phyloP scores from a whole-genome alignment of 2,329 filamentous ascomycete species.

The Aspergillus awamori region DNA sequence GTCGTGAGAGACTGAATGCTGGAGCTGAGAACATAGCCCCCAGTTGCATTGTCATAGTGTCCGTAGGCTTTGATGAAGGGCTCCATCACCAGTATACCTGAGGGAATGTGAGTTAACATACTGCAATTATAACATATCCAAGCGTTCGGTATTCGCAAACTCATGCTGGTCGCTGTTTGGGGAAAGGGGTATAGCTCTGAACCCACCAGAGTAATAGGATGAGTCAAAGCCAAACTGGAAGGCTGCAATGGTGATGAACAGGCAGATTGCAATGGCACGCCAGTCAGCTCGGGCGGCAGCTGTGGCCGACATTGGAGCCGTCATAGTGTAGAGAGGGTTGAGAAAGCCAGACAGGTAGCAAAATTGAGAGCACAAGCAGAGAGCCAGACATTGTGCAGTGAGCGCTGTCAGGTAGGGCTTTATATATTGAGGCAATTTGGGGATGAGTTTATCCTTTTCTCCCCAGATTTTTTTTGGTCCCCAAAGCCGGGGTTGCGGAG shows the following conservation, averaged over 20 bases:
- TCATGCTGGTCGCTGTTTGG: too few species aligned
- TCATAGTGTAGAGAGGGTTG: background rate
- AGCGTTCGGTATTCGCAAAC: too few species aligned
- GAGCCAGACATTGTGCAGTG: background rate
- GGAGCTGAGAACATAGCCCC: background rate
- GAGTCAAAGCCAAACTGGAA: constrained; percentile 10
- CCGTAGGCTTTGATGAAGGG: constrained; percentile 6
- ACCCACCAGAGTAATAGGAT: constrained; percentile 7
- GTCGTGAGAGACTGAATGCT: constrained; percentile 6
- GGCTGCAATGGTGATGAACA: constrained; percentile 3
- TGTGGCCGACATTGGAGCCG: background rate
- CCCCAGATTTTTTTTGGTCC: background rate
- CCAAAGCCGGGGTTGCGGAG: constrained; percentile 4
- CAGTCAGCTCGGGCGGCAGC: background rate
- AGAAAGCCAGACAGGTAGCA: background rate
- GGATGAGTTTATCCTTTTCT: background rate
- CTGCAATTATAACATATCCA: too few species aligned
- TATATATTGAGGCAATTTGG: background rate
- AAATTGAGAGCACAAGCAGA: background rate
- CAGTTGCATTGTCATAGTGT: constrained; percentile 1
- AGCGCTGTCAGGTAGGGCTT: too few species aligned
- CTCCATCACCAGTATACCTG: constrained; percentile 5
- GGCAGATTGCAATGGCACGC: constrained; percentile 6
- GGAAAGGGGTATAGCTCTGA: background rate
- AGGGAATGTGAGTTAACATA: background rate